A percentile compares a stretch with the other conserved stretches of the same genome.
Evolutionary conservation across 176 grass and related monocot species (phyloP).

Genomic region (Triticum urartu): DNA sequence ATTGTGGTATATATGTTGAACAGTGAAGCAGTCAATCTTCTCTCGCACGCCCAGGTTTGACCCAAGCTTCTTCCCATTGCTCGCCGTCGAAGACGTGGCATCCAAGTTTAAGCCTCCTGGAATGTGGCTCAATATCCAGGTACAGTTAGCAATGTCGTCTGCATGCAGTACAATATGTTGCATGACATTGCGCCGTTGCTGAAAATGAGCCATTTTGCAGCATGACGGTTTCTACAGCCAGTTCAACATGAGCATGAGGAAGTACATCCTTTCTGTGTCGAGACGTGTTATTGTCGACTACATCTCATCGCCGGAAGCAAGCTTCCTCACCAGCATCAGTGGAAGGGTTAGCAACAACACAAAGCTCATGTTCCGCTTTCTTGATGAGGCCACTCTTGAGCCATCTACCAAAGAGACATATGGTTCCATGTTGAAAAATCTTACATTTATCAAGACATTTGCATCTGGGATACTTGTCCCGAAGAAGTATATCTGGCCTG

Average conservation of each 20-base stretch:
- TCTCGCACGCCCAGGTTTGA: conserved; percentile 55
- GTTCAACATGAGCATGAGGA: conserved; percentile 89
- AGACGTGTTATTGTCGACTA: conserved; percentile 63
- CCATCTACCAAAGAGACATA: conserved; percentile 73
- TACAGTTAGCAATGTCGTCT: conserved; percentile 5
- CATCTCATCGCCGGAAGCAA: conserved; percentile 81
- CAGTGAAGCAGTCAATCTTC: conserved; percentile 56
- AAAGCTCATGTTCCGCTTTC: conserved; percentile 84
- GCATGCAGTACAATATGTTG: background rate
- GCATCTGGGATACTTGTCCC: conserved; percentile 94
- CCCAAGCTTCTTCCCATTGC: conserved; percentile 33
- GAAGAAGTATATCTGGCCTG: conserved; percentile 80
- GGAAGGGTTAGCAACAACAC: conserved; percentile 53
- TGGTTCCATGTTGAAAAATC: conserved; percentile 68
- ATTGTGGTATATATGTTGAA: conserved; percentile 11
- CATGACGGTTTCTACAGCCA: conserved; percentile 83
- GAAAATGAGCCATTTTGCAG: conserved; percentile 48
- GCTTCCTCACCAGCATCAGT: conserved; percentile 55
- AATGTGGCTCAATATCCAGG: conserved; percentile 92
- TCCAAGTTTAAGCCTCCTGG: conserved; percentile 58
- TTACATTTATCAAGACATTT: conserved; percentile 89
- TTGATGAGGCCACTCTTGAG: conserved; percentile 44
- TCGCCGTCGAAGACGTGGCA: conserved; percentile 66
- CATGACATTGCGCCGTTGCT: background rate
- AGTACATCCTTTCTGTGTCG: conserved; percentile 52